Base-by-base conservation (phyloP, 257 asterid genomes). In the Solanum virginianum region DNA sequence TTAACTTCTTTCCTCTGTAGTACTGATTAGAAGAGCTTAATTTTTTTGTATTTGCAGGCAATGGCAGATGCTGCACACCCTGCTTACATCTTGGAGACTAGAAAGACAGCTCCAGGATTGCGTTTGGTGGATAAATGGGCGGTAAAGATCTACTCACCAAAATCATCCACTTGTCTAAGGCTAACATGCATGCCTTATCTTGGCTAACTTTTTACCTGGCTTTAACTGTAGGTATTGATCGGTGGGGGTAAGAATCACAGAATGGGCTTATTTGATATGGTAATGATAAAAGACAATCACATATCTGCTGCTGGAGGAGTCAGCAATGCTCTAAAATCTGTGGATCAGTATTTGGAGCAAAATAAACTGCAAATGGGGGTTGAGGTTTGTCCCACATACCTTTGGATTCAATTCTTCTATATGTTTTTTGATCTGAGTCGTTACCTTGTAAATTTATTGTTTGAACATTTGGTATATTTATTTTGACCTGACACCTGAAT, bases 61-160 rank as follows among this genome's bases (percentile, higher is more conserved):
- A 95, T 97, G 98, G 96, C 99, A 71, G 94, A 89, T 88, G 98
- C 99, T 90, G 99, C 99, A 62, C 60, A 70, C 54, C 99, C 98
- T 75, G 98, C 99, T 80, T 88, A 47, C 87, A 91, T 95, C 84
- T 87, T 97, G 84, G 99, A 97, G 90, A 97, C 98, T 18, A 92
- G 99, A 85, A 97, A 97, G 91, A 97, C 98, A 51, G 99, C 98
- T 86, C 98, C 98, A 18, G 97, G 95, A 85, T 92, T 97, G 86
- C 96, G 99, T 83, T 88, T 95, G 92, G 95, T 95, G 94, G 99
- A 97, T 87, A 97, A 97, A 88, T 97, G 99, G 99, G 98, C 98
- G 98, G 98, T 97, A 90, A 86, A 90, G 90, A 93, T 91, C 91
- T 75, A 88, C 89, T 82, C 70, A 82, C 86, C 84, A 79, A 77